Evolutionary conservation across 306 rosid species (phyloP).

Genomic region (Vigna nakashimae): DNA sequence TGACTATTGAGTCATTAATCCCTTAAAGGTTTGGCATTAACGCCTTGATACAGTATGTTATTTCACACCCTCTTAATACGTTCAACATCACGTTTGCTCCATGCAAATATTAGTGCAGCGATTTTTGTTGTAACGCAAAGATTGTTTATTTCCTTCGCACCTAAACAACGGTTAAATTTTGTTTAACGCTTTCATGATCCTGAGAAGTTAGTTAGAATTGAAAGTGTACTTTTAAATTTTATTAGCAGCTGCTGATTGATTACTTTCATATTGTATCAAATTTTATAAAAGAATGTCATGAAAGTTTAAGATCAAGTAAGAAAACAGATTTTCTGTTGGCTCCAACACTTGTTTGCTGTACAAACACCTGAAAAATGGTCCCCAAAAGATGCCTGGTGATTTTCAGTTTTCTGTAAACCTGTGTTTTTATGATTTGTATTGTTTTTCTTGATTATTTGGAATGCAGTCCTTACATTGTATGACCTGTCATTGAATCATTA

Average conservation of each 20-base stretch:
- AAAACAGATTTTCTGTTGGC: background rate
- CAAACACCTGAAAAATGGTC: slow-evolving; percentile 14
- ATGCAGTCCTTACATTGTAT: slow-evolving; percentile 16
- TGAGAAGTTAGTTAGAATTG: slow-evolving; percentile 15
- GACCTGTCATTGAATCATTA: slow-evolving; percentile 37
- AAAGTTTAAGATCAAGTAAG: background rate
- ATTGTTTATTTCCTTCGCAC: slow-evolving; percentile 14
- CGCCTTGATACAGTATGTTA: slow-evolving; percentile 18
- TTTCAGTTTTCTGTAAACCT: background rate
- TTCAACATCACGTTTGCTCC: slow-evolving; percentile 34
- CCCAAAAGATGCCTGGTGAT: background rate
- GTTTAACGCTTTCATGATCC: slow-evolving; percentile 13
- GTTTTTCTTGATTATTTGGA: background rate
- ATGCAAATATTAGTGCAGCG: slow-evolving; percentile 25
- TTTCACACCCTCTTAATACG: slow-evolving; percentile 8
- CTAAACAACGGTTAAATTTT: background rate
- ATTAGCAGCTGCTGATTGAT: background rate
- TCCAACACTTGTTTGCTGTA: background rate
- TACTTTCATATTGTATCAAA: slow-evolving; percentile 1
- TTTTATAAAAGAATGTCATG: background rate
- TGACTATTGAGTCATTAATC: slow-evolving; percentile 53
- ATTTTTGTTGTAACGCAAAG: slow-evolving; percentile 27
- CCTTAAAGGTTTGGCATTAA: slow-evolving; percentile 47
- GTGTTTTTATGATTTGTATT: background rate
- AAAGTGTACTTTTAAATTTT: slow-evolving; percentile 4